These are phyloP conservation scores for Aquilaria yunnanensis DNA, from an alignment of 345 rosid species.

Conservation along the genomic window DNA sequence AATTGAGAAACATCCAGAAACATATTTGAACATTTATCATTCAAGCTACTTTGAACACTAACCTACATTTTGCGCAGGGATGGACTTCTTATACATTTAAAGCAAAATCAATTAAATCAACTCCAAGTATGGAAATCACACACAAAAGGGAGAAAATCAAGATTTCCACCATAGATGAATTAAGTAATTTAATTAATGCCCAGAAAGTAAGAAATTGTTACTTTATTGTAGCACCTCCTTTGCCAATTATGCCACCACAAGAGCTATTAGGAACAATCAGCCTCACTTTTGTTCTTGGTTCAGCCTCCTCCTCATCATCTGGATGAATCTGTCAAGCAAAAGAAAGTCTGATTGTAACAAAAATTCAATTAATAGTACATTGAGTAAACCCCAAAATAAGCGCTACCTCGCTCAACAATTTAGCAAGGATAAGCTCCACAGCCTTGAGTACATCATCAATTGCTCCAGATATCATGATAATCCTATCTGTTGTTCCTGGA, in stretches of 20 bases:
- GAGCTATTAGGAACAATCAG: constrained; percentile 89
- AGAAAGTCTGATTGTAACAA: constrained; percentile 10
- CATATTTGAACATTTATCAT: too few species aligned
- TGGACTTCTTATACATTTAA: too few species aligned
- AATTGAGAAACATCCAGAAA: too few species aligned
- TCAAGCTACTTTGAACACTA: too few species aligned
- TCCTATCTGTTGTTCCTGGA: constrained; percentile 93
- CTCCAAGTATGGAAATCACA: neutral
- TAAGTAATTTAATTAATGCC: too few species aligned
- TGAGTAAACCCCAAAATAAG: constrained; percentile 8
- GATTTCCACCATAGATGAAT: too few species aligned
- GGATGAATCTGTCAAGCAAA: constrained; percentile 50
- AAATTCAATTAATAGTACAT: constrained; percentile 1
- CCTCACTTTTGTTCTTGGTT: constrained; percentile 83
- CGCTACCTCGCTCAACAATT: constrained; percentile 83
- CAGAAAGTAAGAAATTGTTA: constrained; percentile 22
- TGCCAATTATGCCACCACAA: constrained; percentile 98
- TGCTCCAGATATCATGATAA: constrained; percentile 77
- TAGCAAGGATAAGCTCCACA: constrained; percentile 76
- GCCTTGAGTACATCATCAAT: constrained; percentile 76
- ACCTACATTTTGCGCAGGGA: too few species aligned
- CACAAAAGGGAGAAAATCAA: neutral
- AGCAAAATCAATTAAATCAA: neutral
- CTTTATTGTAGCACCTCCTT: constrained; percentile 98
- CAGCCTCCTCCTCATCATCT: constrained; percentile 73